Percentiles rank a stretch among this genome's conserved stretches.
phyloP scores from a whole-genome alignment of 805 yeast species.

The Pichia pseudocactophila region DNA sequence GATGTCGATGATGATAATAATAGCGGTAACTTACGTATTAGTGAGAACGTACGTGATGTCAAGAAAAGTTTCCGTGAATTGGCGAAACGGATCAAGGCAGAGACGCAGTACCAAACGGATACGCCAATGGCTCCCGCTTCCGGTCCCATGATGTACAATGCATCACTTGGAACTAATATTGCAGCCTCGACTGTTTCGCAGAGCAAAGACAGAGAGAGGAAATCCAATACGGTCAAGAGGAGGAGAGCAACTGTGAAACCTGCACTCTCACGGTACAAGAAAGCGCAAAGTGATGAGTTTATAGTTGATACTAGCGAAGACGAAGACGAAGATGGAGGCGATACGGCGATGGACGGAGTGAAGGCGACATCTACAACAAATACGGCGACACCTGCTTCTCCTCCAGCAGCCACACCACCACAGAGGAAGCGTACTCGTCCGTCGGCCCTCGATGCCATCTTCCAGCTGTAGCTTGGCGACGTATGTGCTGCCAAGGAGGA shows the following conservation, averaged over 20 bases:
- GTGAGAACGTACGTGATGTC: constrained; percentile 14
- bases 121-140: neutral
- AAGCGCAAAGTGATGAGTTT: neutral
- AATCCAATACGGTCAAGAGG: no score
- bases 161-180: neutral
- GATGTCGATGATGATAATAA: constrained; percentile 22
- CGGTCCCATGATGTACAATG: neutral
- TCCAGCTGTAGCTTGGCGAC: no score
- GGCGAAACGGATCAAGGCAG: constrained; percentile 23
- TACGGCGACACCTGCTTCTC: no score
- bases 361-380: no score
- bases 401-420: no score
- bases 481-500: no score
- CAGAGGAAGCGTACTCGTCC: no score
- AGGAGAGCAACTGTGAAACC: neutral
- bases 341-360: neutral
- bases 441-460: no score
- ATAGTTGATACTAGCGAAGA: neutral
- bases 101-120: constrained; percentile 8
- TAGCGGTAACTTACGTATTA: constrained; percentile 1
- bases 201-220: no score
- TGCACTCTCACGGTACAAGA: neutral
- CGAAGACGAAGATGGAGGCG: neutral
- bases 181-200: no score
- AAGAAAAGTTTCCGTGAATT: constrained; percentile 23